These are phyloP conservation scores for Podospora australis DNA, from an alignment of 495 filamentous ascomycete species.

Conservation along the genomic window DNA sequence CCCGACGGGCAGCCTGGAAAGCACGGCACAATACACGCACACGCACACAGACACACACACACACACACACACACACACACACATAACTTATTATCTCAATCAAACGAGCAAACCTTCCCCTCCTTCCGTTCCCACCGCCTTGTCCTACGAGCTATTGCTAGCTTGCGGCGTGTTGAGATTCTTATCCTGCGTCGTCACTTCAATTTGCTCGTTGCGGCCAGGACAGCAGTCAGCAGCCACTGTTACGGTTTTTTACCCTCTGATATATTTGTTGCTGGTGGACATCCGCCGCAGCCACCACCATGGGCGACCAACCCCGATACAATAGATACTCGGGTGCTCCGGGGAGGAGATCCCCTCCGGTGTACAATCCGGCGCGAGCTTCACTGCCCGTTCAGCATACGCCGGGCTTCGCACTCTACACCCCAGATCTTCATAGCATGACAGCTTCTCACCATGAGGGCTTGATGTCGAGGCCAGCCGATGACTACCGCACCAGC, in stretches of 20 bases:
- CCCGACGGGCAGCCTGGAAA: constrained; percentile 7
- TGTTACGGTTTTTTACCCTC: too few relatives aligned
- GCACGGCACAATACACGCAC: background rate
- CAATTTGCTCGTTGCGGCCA: too few relatives aligned
- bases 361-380: constrained; percentile 41
- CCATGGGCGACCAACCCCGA: constrained; percentile 37
- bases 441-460: constrained; percentile 35
- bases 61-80: background rate
- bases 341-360: constrained; percentile 36
- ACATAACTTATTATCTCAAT: background rate
- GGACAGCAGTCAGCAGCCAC: too few relatives aligned
- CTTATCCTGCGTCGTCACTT: background rate
- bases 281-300: background rate
- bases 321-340: constrained; percentile 28
- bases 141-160: background rate
- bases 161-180: background rate
- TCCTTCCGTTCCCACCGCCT: constrained; percentile 3
- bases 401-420: constrained; percentile 35
- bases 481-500: constrained; percentile 25
- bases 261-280: background rate
- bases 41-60: background rate
- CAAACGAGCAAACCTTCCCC: background rate
- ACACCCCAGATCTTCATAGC: constrained; percentile 36
- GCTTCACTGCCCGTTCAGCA: constrained; percentile 39
- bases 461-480: constrained; percentile 20